Evolutionary conservation across 306 rosid species (phyloP).

Genomic region (Cicer chorassanicum): DNA sequence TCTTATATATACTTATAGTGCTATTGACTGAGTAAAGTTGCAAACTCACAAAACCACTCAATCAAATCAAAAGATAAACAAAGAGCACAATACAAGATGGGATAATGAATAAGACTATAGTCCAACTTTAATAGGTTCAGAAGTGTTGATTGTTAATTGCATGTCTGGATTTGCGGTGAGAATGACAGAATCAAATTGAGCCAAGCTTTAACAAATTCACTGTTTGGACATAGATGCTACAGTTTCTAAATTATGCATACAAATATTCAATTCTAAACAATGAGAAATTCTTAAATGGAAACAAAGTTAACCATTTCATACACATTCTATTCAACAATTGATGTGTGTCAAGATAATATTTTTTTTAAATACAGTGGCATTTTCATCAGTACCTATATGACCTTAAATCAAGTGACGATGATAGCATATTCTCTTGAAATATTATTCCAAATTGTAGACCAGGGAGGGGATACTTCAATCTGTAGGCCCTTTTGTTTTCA

Average conservation of each 20-base stretch:
- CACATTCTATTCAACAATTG: not conserved
- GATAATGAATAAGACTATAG: slow-evolving; percentile 21
- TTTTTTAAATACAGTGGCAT: not conserved
- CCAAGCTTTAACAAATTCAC: too few species aligned
- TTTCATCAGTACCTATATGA: not conserved
- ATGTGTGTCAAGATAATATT: not conserved
- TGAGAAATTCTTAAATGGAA: not conserved
- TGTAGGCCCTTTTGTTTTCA: slow-evolving; percentile 43
- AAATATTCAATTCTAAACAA: too few species aligned
- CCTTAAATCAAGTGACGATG: slow-evolving; percentile 11
- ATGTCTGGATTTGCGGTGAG: too few species aligned
- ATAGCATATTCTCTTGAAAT: not conserved
- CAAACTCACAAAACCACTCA: slow-evolving; percentile 12
- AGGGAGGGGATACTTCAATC: not conserved
- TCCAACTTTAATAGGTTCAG: slow-evolving; percentile 9
- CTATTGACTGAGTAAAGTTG: slow-evolving; percentile 22
- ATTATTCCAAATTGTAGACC: not conserved
- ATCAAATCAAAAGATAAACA: slow-evolving; percentile 5
- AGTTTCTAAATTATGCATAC: too few species aligned
- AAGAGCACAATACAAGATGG: slow-evolving; percentile 20
- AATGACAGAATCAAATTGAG: too few species aligned
- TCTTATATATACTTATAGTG: not conserved
- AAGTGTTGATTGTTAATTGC: slow-evolving; percentile 14
- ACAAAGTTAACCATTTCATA: slow-evolving; percentile 17
- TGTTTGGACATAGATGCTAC: too few species aligned